These are phyloP conservation scores for Talaromyces sp. DNA, from an alignment of 2,329 filamentous ascomycete genomes.

Conservation along the genomic window DNA sequence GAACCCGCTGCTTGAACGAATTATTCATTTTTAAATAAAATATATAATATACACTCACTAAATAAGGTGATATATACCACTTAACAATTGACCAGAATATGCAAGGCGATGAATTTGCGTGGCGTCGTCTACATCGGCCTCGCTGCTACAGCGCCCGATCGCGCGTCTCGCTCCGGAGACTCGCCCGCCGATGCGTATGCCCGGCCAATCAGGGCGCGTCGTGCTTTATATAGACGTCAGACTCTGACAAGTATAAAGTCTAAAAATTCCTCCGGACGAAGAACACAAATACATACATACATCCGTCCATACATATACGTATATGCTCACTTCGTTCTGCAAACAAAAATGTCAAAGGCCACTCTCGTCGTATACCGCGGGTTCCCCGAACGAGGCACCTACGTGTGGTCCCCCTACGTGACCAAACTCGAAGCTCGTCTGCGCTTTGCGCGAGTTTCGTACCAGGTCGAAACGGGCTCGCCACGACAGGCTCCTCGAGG, in stretches of 20 bases:
- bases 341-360: background rate
- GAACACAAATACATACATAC: too few relatives aligned
- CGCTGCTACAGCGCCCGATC: background rate
- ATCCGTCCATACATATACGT: too few relatives aligned
- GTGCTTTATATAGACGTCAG: background rate
- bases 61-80: too few relatives aligned
- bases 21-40: too few relatives aligned
- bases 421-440: conserved; percentile 59
- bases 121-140: background rate
- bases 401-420: conserved; percentile 59
- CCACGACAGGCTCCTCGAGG: conserved; percentile 45
- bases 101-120: too few relatives aligned
- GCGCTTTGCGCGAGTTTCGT: conserved; percentile 48
- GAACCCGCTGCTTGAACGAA: too few relatives aligned
- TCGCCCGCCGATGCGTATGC: background rate
- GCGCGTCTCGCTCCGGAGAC: background rate
- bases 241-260: background rate
- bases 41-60: too few relatives aligned
- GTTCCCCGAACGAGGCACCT: conserved; percentile 32
- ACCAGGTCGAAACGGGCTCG: conserved; percentile 44
- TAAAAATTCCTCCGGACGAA: background rate
- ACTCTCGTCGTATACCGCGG: conserved; percentile 47
- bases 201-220: background rate
- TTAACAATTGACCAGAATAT: too few relatives aligned
- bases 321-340: too few relatives aligned